Evolutionary conservation across 1,139 yeast species (phyloP), one percentile per base, ranked within the genome.

Genomic region (Lipomyces yarrowii): DNA sequence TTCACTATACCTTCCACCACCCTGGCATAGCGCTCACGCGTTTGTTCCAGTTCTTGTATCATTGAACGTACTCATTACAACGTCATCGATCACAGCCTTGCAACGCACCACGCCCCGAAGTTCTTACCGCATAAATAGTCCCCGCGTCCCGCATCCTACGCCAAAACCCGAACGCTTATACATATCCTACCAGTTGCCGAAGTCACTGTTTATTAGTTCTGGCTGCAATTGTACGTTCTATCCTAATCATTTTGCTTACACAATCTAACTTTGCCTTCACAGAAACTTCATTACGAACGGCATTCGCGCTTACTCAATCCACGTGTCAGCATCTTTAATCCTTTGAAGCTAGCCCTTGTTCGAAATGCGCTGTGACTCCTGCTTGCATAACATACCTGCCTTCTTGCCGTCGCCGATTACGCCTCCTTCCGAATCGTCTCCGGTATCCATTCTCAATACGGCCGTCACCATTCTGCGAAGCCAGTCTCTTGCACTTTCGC

Each of bases 401-500:
- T 15, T 26, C 18, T 13, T 52, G 30, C 55, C 55, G 18, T 52
- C 55, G 33, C 74, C 72, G 18, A 66, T 70, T 33, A 74, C 76
- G 1, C 76, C 76, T 2, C 76, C 76, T 26, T 60, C 71, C 15
- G 76, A 74, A 68, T 54, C 70, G 26, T 64, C 75, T n/a, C 72
- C 77, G n/a, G 71, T 74, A 42, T 65, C 72, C 21, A 72, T 76
- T 39, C 64, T 76, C 37, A 60, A 69, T 37, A 73, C 78, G 26
- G 78, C 78, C 10, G 70, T 69, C 56, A 69, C 78, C 15, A 79
- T 85, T 1, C 73, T 85, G n/a, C 69, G 77, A n/a, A 80, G 79
- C 54, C 87, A 85, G 72, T 81, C 85, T 2, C 76, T 75, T 64
- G 83, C 87, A 1, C 77, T 84, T 26, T 71, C 76, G 10, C 79